Base-by-base conservation (phyloP, 1,284 basidiomycete genomes). In the Coniferiporia weirii region DNA sequence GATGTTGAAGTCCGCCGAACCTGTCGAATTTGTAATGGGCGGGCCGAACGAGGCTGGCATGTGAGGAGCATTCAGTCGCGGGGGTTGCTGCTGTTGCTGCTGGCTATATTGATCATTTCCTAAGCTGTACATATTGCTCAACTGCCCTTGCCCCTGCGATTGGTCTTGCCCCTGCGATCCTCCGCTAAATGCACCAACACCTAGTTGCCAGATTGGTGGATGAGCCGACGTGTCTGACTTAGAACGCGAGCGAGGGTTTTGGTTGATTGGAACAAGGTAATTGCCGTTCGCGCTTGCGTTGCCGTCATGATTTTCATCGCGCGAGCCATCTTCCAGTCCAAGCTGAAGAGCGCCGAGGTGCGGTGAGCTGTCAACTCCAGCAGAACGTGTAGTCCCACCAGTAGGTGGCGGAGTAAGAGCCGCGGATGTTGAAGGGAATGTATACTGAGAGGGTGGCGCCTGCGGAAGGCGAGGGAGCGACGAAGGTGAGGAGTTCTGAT, bases 191-290 rank as follows among this genome's bases (percentile, higher is more conserved):
- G 69, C 61, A 75, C 61, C 72, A 64, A 67, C 68, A 59, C 66
- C 63, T 54, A 72, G 66, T 51, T 79, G 76, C 81, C 84, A 87
- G 35, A 76, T 70, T 0, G 78, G 79, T n/a, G 80, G 79, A 63
- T 79, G 81, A 52, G 77, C 74, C 43, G 82, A 76, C 0, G 83
- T 81, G 61, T 87, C 85, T 3, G 83, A 84, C 64, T 85, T 81
- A 68, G 81, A 83, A 50, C 85, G 77, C 34, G 71, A 70, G 54
- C 80, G 77, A 40, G 72, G 72, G 57, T 74, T 73, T 48, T 65
- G 68, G 58, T 66, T 46, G 68, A 67, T 54, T 0, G 73, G 72
- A 40, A 73, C 56, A 40, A 73, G 67, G 63, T 61, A 66, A 36
- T 64, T 60, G n/a, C 65, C 64, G 38, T 48, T 27, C 27, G 27